A percentile compares a stretch with the other conserved stretches of the same genome.
Evolutionary conservation across 2,329 filamentous ascomycete species (phyloP).

Genomic region (Saccharata proteae): DNA sequence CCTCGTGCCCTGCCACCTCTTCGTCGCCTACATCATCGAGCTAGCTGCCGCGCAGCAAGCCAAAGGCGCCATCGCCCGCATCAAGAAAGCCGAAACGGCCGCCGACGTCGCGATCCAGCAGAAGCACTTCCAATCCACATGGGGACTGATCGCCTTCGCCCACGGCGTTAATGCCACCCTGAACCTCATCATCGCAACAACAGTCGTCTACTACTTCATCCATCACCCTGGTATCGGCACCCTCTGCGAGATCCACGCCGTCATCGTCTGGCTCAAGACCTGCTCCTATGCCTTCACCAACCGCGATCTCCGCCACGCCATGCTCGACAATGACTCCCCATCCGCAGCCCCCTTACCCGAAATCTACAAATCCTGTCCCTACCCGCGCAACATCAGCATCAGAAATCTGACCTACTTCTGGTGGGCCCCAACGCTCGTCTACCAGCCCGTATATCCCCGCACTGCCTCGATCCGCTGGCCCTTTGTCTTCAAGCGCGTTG

Average conservation of each 20-base stretch:
- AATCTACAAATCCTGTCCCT: constrained; percentile 72
- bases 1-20: constrained; percentile 79
- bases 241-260: constrained; percentile 76
- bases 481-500: constrained; percentile 73
- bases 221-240: constrained; percentile 91
- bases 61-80: constrained; percentile 50
- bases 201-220: constrained; percentile 80
- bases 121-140: constrained; percentile 57
- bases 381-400: constrained; percentile 83
- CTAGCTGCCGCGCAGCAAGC: constrained; percentile 70
- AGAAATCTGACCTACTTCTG: constrained; percentile 88
- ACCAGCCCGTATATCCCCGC: constrained; percentile 91
- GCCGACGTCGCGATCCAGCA: constrained; percentile 47
- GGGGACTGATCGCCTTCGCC: constrained; percentile 66
- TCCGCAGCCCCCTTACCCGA: constrained; percentile 53
- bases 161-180: constrained; percentile 76
- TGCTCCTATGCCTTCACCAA: constrained; percentile 96
- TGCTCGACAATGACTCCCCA: constrained; percentile 46
- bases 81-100: constrained; percentile 31
- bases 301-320: constrained; percentile 82
- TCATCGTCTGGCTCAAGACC: constrained; percentile 93
- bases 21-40: constrained; percentile 85
- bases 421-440: constrained; percentile 93
- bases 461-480: constrained; percentile 70
- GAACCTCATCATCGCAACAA: constrained; percentile 68